Evolutionary conservation across 2,329 filamentous ascomycete genomes (phyloP).

Genomic region (Sarocladium brachiariae): DNA sequence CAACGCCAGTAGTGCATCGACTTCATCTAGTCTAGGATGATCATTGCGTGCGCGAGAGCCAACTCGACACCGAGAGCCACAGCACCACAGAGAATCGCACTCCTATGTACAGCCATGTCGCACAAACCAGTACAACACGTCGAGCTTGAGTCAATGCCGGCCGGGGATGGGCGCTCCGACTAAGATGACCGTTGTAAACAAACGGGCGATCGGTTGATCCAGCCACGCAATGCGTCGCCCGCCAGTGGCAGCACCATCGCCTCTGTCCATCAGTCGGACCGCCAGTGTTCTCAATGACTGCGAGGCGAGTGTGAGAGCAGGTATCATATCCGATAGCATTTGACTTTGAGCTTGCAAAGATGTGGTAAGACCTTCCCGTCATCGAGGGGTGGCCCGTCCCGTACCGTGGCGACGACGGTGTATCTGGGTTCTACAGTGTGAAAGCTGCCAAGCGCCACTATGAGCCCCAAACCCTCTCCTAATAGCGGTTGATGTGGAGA

Average conservation of each 20-base stretch:
- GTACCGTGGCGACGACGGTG: not conserved
- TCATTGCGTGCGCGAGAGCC: not conserved
- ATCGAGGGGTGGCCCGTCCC: slow-evolving; percentile 6
- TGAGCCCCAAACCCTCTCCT: not conserved
- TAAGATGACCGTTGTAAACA: too few relatives aligned
- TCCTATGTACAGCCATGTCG: not conserved
- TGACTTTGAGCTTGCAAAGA: slow-evolving; percentile 7
- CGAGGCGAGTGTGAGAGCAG: not conserved
- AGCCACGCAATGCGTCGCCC: too few relatives aligned
- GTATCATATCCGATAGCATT: not conserved
- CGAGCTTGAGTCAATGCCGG: not conserved
- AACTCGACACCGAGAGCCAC: not conserved
- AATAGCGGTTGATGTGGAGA: not conserved
- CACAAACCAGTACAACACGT: not conserved
- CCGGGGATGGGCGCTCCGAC: not conserved
- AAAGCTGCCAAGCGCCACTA: not conserved
- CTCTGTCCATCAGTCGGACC: too few relatives aligned
- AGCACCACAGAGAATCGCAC: not conserved
- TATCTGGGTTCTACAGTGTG: not conserved
- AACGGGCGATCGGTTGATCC: too few relatives aligned
- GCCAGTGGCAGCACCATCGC: too few relatives aligned
- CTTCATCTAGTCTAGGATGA: not conserved
- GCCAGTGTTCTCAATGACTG: too few relatives aligned
- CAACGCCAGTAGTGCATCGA: not conserved
- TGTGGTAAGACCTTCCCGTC: slow-evolving; percentile 7